Evolutionary conservation across 2,329 filamentous ascomycete genomes (phyloP).

Genomic region (Periconia sp.): DNA sequence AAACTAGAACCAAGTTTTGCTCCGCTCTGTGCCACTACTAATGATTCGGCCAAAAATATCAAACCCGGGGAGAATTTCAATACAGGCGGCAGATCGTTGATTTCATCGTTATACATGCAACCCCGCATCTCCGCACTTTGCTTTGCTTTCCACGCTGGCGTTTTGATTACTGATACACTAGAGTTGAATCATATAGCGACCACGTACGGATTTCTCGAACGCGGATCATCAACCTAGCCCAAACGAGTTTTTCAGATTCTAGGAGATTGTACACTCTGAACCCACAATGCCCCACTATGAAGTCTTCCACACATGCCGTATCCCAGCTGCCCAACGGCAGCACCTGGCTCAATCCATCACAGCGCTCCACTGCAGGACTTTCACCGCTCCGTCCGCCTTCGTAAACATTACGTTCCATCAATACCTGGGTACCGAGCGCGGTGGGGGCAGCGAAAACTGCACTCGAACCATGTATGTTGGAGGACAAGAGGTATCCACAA

Average conservation of each 20-base stretch:
- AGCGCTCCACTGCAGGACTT: conserved; percentile 48
- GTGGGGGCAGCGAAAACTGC: not conserved
- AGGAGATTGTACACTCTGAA: too few relatives aligned
- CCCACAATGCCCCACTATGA: conserved; percentile 54
- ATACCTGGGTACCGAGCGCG: too few relatives aligned
- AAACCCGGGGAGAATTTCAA: too few relatives aligned
- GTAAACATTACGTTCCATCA: conserved; percentile 50
- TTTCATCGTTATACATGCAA: not conserved
- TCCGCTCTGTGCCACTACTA: too few relatives aligned
- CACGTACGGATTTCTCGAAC: not conserved
- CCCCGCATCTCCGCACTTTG: too few relatives aligned
- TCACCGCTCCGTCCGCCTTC: conserved; percentile 52
- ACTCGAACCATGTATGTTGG: conserved; percentile 4
- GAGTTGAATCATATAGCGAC: too few relatives aligned
- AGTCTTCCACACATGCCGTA: conserved; percentile 45
- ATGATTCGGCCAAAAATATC: too few relatives aligned
- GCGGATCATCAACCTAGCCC: not conserved
- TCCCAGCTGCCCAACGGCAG: conserved; percentile 43
- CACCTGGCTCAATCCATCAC: conserved; percentile 50
- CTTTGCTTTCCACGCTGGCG: too few relatives aligned
- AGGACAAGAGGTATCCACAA: conserved; percentile 16
- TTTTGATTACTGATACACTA: too few relatives aligned
- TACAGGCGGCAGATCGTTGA: too few relatives aligned
- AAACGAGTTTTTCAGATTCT: not conserved
- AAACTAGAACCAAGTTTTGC: too few relatives aligned